Evolutionary conservation across 2,329 filamentous ascomycete species (phyloP).

Genomic region (Tolypocladium cylindrosporum): DNA sequence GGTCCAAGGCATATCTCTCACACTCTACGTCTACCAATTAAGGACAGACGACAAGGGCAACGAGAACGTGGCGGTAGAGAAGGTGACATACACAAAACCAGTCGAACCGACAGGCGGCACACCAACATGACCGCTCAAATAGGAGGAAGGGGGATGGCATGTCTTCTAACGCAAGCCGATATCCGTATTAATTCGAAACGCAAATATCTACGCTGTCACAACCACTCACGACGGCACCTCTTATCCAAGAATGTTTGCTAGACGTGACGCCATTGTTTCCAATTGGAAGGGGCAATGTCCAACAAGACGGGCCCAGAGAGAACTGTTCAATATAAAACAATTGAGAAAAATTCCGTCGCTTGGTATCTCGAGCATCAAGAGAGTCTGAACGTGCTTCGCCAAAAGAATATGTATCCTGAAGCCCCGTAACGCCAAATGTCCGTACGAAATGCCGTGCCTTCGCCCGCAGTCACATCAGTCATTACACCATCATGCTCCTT

Average conservation of each 20-base stretch:
- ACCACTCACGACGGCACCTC: not conserved
- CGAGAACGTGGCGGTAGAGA: constrained; percentile 75
- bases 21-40: constrained; percentile 87
- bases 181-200: constrained; percentile 10
- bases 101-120: constrained; percentile 46
- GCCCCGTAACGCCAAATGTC: constrained; percentile 11
- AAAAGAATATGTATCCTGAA: constrained; percentile 11
- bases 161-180: constrained; percentile 10
- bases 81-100: constrained; percentile 77
- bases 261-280: constrained; percentile 4
- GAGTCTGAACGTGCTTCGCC: constrained; percentile 16
- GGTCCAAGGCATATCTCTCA: constrained; percentile 94
- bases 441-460: constrained; percentile 11
- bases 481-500: constrained; percentile 52
- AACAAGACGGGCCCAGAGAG: constrained; percentile 6
- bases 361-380: constrained; percentile 23
- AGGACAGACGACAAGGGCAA: constrained; percentile 66
- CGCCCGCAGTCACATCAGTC: constrained; percentile 22
- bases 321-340: constrained; percentile 20
- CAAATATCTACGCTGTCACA: not conserved
- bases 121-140: constrained; percentile 25
- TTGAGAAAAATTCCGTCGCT: constrained; percentile 19
- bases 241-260: not conserved
- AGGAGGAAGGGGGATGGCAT: not conserved
- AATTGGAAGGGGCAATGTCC: constrained; percentile 9